These are phyloP conservation scores for Blastocystis sp. DNA, from an alignment of 352 stramenopile species.

Conservation along the genomic window DNA sequence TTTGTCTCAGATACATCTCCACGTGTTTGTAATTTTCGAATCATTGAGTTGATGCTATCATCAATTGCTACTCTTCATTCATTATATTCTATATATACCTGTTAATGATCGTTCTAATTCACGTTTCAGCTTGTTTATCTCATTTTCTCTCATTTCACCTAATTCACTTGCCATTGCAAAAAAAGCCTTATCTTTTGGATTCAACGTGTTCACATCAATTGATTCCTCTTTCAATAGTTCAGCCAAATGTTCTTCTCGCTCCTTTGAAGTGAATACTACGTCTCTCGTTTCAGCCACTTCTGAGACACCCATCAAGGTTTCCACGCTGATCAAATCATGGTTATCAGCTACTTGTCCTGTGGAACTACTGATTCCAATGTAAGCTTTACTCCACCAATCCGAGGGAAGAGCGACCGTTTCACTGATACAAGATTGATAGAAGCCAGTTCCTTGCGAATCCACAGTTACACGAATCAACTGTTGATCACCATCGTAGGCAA, in stretches of 20 bases:
- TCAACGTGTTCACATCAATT: slow-evolving; percentile 64
- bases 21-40: slow-evolving; percentile 71
- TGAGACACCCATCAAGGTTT: slow-evolving; percentile 56
- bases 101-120: slow-evolving; percentile 70
- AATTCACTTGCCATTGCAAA: slow-evolving; percentile 7
- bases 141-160: not conserved
- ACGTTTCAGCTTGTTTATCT: slow-evolving; percentile 66
- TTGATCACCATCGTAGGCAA: slow-evolving; percentile 54
- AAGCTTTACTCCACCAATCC: slow-evolving; percentile 64
- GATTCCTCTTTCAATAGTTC: slow-evolving; percentile 19
- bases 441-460: slow-evolving; percentile 62
- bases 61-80: slow-evolving; percentile 70
- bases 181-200: slow-evolving; percentile 54
- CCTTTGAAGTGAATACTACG: slow-evolving; percentile 4
- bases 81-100: slow-evolving; percentile 69
- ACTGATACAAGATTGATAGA: slow-evolving; percentile 65
- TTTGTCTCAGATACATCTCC: slow-evolving; percentile 67
- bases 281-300: slow-evolving; percentile 17
- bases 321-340: slow-evolving; percentile 69
- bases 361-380: slow-evolving; percentile 69
- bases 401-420: slow-evolving; percentile 63
- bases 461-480: slow-evolving; percentile 36
- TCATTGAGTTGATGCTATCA: slow-evolving; percentile 77
- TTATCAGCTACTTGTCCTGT: slow-evolving; percentile 74
- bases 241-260: slow-evolving; percentile 29